Evolutionary conservation across 768 basidiomycete genomes (phyloP).

Genomic region (Leccinellum albellum): DNA sequence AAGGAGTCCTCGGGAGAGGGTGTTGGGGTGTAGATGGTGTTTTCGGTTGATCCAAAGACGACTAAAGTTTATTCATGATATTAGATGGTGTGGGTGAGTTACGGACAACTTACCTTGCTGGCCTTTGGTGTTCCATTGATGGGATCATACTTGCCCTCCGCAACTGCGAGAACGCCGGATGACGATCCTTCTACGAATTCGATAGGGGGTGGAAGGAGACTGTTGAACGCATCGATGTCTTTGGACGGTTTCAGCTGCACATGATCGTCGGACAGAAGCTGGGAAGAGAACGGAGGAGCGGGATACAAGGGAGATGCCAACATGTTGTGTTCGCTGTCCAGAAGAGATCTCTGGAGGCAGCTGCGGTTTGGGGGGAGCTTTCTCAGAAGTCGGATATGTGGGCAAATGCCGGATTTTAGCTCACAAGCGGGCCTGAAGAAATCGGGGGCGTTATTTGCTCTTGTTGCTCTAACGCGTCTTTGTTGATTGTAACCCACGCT

Average conservation of each 20-base stretch:
- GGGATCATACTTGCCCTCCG: constrained; percentile 76
- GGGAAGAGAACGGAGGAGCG: constrained; percentile 47
- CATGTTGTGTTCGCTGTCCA: constrained; percentile 41
- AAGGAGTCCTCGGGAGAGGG: constrained; percentile 27
- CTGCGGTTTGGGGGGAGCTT: neutral
- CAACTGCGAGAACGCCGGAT: constrained; percentile 64
- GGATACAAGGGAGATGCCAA: constrained; percentile 64
- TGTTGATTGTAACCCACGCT: constrained; percentile 5
- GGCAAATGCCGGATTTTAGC: constrained; percentile 5
- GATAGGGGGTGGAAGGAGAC: constrained; percentile 71
- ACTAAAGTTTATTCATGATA: constrained; percentile 3
- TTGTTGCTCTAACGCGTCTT: constrained; percentile 21
- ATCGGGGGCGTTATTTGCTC: constrained; percentile 22
- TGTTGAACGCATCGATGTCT: constrained; percentile 74
- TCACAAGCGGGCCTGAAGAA: constrained; percentile 6
- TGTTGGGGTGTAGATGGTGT: constrained; percentile 25
- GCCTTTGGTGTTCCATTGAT: constrained; percentile 67
- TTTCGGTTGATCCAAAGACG: constrained; percentile 21
- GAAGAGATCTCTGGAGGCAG: constrained; percentile 1
- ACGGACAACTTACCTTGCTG: constrained; percentile 40
- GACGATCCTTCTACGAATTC: constrained; percentile 86
- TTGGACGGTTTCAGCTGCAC: constrained; percentile 61
- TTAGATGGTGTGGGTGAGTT: neutral
- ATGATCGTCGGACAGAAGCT: constrained; percentile 48
- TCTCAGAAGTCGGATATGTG: constrained; percentile 9